These are phyloP conservation scores for Diacronema lutheri DNA, from an alignment of 78 protist genomes.

Conservation along the genomic window DNA sequence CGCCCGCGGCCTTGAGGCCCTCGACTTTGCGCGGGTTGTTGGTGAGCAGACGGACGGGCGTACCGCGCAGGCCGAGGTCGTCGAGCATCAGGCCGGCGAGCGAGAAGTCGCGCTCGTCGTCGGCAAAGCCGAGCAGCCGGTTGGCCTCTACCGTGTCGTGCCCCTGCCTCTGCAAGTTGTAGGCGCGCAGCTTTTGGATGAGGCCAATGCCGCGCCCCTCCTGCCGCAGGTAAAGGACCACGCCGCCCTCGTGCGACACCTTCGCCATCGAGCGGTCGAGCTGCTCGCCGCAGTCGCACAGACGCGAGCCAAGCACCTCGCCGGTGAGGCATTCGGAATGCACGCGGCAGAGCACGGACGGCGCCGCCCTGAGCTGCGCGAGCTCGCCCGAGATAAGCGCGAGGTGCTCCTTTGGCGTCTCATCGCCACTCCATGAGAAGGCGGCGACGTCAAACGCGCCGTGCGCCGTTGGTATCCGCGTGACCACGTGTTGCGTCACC, in stretches of 20 bases:
- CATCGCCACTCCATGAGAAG: no score
- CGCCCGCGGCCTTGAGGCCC: not conserved
- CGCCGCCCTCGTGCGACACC: not conserved
- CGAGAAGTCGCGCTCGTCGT: conserved; percentile 3
- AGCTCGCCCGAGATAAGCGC: no score
- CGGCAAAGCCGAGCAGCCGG: not conserved
- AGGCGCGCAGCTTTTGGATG: not conserved
- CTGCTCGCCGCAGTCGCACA: conserved; percentile 25
- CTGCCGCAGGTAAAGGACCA: conserved; percentile 6
- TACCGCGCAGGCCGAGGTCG: conserved; percentile 6
- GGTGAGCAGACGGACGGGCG: not conserved
- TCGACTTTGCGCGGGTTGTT: conserved; percentile 23
- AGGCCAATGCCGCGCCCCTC: conserved; percentile 38
- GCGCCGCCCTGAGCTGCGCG: no score
- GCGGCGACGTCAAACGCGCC: no score
- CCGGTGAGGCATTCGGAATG: conserved; percentile 22
- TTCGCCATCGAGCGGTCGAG: not conserved
- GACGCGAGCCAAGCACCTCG: conserved; percentile 13
- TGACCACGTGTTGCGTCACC: no score
- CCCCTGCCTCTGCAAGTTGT: not conserved
- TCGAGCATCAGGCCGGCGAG: not conserved
- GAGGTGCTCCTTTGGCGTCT: no score
- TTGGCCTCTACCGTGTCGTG: conserved; percentile 32
- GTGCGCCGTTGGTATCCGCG: no score
- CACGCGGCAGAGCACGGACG: not conserved